phyloP scores from a whole-genome alignment of 345 rosid species.

The Gossypium herbaceum region DNA sequence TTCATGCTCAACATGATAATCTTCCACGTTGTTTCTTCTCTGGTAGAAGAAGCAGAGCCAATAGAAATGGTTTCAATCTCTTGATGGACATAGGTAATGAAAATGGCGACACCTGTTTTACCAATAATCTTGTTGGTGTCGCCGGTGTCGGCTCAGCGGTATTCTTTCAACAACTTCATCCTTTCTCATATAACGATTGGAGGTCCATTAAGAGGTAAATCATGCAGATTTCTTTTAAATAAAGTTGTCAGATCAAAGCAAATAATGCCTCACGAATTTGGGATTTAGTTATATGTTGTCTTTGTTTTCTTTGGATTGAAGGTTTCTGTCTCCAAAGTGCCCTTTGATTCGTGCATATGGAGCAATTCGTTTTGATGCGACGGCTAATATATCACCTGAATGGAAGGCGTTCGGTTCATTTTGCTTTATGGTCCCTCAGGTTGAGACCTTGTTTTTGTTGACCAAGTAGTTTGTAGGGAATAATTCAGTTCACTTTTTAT shows the following conservation, averaged over 20 bases:
- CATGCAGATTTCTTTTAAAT: too few relatives aligned
- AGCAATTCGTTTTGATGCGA: conserved; percentile 75
- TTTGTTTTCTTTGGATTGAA: conserved; percentile 18
- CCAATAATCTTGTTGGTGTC: conserved; percentile 47
- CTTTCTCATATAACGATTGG: conserved; percentile 79
- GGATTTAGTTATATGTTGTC: not conserved
- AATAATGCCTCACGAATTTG: not conserved
- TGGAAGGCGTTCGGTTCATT: conserved; percentile 85
- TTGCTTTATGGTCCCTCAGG: conserved; percentile 85
- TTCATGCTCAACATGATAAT: conserved; percentile 55
- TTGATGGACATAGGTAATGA: conserved; percentile 33
- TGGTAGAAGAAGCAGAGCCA: conserved; percentile 38
- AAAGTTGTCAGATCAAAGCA: not conserved
- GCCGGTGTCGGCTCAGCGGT: conserved; percentile 87
- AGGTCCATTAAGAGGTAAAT: conserved; percentile 66
- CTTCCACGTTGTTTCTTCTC: conserved; percentile 82
- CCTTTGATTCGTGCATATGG: conserved; percentile 90
- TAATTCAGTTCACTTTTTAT: not conserved
- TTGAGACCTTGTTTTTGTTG: conserved; percentile 22
- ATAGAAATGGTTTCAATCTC: conserved; percentile 26
- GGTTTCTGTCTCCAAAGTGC: conserved; percentile 60
- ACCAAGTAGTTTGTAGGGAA: not conserved
- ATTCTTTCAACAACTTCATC: conserved; percentile 53
- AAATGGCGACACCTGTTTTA: conserved; percentile 24
- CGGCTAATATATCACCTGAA: conserved; percentile 48